These are phyloP conservation scores for Alternaria brassicae DNA, from an alignment of 2,329 filamentous ascomycete genomes.

Conservation along the genomic window DNA sequence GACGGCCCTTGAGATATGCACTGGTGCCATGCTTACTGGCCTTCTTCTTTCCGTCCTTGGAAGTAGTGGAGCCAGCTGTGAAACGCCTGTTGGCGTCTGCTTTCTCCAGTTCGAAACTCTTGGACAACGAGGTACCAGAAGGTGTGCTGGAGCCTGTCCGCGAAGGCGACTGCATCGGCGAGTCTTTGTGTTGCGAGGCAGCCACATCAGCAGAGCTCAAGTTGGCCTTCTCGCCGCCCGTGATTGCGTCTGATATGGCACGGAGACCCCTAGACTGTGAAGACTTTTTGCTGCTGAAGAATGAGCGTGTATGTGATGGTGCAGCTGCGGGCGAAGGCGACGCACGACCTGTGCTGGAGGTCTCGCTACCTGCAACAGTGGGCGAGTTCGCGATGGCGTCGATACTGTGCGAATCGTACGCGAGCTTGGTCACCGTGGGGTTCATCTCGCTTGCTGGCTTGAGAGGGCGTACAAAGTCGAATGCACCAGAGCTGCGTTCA, in stretches of 20 bases:
- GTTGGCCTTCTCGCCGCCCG: constrained; percentile 60
- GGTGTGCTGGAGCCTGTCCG: constrained; percentile 77
- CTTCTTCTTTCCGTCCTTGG: constrained; percentile 45
- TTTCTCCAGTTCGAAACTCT: constrained; percentile 81
- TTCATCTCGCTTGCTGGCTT: constrained; percentile 53
- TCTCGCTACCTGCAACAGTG: constrained; percentile 55
- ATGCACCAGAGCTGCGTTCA: constrained; percentile 58
- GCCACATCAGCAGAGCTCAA: constrained; percentile 51
- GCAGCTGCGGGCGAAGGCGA: constrained; percentile 52
- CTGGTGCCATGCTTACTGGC: constrained; percentile 95
- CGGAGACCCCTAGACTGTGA: constrained; percentile 72
- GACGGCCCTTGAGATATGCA: constrained; percentile 85
- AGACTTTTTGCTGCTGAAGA: constrained; percentile 46
- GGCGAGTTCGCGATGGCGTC: constrained; percentile 53
- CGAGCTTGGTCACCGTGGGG: constrained; percentile 65
- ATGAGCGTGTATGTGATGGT: constrained; percentile 42
- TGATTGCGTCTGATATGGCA: constrained; percentile 79
- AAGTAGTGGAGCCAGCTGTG: constrained; percentile 55
- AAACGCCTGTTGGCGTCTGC: constrained; percentile 55
- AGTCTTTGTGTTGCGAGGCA: constrained; percentile 59
- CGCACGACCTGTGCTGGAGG: constrained; percentile 56
- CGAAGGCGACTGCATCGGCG: constrained; percentile 67
- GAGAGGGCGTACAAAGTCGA: constrained; percentile 50
- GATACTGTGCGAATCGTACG: constrained; percentile 59
- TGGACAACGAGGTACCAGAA: constrained; percentile 63